A percentile compares a stretch with the other conserved stretches of the same genome.
phyloP scores from a whole-genome alignment of 2,329 filamentous ascomycete genomes.

The Dactylellina drechsleri region DNA sequence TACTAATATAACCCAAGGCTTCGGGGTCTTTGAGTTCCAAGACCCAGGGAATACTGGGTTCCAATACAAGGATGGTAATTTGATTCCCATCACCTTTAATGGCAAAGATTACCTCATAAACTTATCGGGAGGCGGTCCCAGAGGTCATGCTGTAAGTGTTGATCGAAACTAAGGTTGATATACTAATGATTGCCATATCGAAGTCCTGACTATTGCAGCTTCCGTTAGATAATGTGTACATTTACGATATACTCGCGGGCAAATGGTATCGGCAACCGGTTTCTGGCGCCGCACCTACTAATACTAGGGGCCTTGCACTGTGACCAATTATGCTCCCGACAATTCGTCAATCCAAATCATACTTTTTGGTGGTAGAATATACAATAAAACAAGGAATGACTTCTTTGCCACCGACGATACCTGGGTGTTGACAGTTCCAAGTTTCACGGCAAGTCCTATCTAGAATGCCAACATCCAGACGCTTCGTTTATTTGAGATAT shows the following conservation, averaged over 20 bases:
- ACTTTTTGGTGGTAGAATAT: conserved; percentile 21
- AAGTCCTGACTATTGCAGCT: conserved; percentile 8
- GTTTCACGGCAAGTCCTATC: conserved; percentile 24
- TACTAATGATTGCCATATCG: no score
- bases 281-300: conserved; percentile 4
- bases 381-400: neutral
- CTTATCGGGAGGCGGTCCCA: conserved; percentile 21
- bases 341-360: conserved; percentile 36
- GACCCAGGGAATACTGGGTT: conserved; percentile 5
- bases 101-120: conserved; percentile 34
- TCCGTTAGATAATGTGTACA: conserved; percentile 18
- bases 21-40: conserved; percentile 16
- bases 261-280: conserved; percentile 40
- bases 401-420: conserved; percentile 23
- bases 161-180: no score
- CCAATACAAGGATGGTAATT: conserved; percentile 27
- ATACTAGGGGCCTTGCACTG: conserved; percentile 19
- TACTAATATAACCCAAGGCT: conserved; percentile 26
- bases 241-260: conserved; percentile 37
- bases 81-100: conserved; percentile 34
- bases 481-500: neutral
- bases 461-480: no score
- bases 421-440: conserved; percentile 39
- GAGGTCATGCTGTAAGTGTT: conserved; percentile 21
- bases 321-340: conserved; percentile 33